Conservation (phyloP, 192 early-diverging fungal genomes). For the Backusella tuberculispora region DNA sequence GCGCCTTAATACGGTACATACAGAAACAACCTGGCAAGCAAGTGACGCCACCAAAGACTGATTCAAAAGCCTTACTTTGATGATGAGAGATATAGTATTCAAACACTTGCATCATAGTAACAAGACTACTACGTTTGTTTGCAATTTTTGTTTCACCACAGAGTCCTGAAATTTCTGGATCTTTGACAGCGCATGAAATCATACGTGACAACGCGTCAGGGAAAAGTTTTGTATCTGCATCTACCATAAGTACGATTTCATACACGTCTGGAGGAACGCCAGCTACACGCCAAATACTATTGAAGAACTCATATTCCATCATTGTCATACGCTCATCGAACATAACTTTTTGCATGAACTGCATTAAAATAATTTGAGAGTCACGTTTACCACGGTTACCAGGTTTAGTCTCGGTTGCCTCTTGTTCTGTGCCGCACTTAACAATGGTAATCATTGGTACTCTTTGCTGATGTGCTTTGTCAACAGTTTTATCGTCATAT, state of each 20-base stretch:
- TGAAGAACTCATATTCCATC: slow-evolving; percentile 83
- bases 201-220: slow-evolving; percentile 72
- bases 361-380: slow-evolving; percentile 96
- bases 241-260: slow-evolving; percentile 81
- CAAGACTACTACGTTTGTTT: slow-evolving; percentile 77
- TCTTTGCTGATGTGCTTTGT: slow-evolving; percentile 65
- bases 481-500: slow-evolving; percentile 70
- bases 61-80: slow-evolving; percentile 82
- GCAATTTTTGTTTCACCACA: slow-evolving; percentile 85
- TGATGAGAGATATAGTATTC: slow-evolving; percentile 89
- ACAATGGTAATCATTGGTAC: slow-evolving; percentile 74
- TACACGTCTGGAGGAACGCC: slow-evolving; percentile 75
- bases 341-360: slow-evolving; percentile 90
- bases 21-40: slow-evolving; percentile 88
- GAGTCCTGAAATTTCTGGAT: slow-evolving; percentile 72
- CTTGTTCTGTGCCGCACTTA: slow-evolving; percentile 62
- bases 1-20: slow-evolving; percentile 86
- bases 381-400: slow-evolving; percentile 96
- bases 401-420: slow-evolving; percentile 70
- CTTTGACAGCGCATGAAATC: slow-evolving; percentile 73
- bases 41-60: slow-evolving; percentile 83
- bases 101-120: slow-evolving; percentile 84
- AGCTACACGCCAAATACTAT: slow-evolving; percentile 70
- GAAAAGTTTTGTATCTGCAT: slow-evolving; percentile 83
- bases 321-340: slow-evolving; percentile 87